Conservation (phyloP, 257 asterid genomes). For the Cordia subcordata region DNA sequence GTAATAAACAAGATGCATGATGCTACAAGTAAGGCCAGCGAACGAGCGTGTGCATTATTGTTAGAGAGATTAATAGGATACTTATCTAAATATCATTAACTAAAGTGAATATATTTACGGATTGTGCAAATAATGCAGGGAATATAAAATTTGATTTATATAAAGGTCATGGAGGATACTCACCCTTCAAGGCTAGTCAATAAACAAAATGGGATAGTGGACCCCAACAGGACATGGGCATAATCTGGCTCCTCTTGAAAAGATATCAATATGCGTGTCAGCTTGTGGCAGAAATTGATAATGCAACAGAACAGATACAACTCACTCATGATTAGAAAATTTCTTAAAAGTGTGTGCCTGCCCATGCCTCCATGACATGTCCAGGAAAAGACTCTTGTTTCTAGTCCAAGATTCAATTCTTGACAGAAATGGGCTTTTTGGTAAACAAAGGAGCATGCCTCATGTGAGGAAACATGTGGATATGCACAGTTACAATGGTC, state of each 20-base stretch:
- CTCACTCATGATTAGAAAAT: conserved; percentile 8
- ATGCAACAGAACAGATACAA: conserved; percentile 21
- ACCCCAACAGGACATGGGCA: conserved; percentile 1
- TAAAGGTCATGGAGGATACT: too few relatives aligned
- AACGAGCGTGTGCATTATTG: too few relatives aligned
- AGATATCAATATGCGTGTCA: conserved; percentile 1
- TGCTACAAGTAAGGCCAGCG: too few relatives aligned
- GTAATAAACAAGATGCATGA: too few relatives aligned
- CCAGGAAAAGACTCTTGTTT: conserved; percentile 40
- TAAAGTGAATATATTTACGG: too few relatives aligned
- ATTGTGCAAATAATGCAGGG: too few relatives aligned
- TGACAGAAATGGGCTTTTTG: conserved; percentile 24
- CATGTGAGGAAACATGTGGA: conserved; percentile 39
- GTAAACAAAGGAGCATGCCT: conserved; percentile 31
- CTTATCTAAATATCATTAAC: too few relatives aligned
- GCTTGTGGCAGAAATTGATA: conserved; percentile 27
- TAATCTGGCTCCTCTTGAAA: not conserved
- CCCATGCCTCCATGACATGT: conserved; percentile 53
- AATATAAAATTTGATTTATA: too few relatives aligned
- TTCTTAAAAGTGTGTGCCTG: conserved; percentile 41
- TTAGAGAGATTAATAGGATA: too few relatives aligned
- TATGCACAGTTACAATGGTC: too few relatives aligned
- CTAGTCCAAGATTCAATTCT: conserved; percentile 26
- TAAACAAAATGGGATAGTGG: not conserved
- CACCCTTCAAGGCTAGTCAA: too few relatives aligned